Percentiles rank a stretch among this genome's conserved stretches.
Conservation (phyloP, 2,329 filamentous ascomycete species). For the Pseudogymnoascus sp. region DNA sequence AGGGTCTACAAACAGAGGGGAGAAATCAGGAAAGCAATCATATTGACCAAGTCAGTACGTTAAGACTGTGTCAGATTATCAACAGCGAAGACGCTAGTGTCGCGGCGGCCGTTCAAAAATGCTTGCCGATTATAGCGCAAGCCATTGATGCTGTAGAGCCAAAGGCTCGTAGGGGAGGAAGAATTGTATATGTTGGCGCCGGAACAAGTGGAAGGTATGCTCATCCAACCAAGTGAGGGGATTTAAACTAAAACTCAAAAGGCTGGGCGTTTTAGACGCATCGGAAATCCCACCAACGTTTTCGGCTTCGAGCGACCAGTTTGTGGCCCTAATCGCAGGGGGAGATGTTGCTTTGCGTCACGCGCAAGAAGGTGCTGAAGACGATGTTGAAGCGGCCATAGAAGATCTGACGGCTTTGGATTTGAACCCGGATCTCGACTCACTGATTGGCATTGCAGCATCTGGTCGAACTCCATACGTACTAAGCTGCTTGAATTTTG, state of each 20-base stretch:
- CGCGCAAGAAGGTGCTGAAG: conserved; percentile 35
- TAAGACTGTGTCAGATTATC: conserved; percentile 32
- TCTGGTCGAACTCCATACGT: conserved; percentile 37
- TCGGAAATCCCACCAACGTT: conserved; percentile 36
- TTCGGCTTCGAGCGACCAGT: conserved; percentile 31
- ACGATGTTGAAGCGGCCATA: conserved; percentile 26
- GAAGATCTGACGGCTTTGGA: conserved; percentile 26
- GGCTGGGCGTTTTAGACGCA: conserved; percentile 33
- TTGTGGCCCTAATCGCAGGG: conserved; percentile 34
- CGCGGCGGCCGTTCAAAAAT: conserved; percentile 25
- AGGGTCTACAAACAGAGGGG: conserved; percentile 30
- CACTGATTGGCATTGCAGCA: conserved; percentile 35
- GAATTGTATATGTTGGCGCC: conserved; percentile 34
- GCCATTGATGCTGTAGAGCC: conserved; percentile 28
- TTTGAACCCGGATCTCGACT: conserved; percentile 28
- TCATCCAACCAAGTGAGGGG: background rate
- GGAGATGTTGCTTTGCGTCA: conserved; percentile 33
- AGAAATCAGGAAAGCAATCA: conserved; percentile 28
- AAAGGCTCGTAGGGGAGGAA: conserved; percentile 28
- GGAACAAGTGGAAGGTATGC: conserved; percentile 35
- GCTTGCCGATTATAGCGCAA: conserved; percentile 27
- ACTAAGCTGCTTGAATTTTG: conserved; percentile 30
- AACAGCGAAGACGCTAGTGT: conserved; percentile 31
- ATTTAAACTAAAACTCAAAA: conserved; percentile 13
- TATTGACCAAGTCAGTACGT: conserved; percentile 31